Evolutionary conservation across 2,329 filamentous ascomycete species (phyloP).

Genomic region (Colletotrichum aenigma): DNA sequence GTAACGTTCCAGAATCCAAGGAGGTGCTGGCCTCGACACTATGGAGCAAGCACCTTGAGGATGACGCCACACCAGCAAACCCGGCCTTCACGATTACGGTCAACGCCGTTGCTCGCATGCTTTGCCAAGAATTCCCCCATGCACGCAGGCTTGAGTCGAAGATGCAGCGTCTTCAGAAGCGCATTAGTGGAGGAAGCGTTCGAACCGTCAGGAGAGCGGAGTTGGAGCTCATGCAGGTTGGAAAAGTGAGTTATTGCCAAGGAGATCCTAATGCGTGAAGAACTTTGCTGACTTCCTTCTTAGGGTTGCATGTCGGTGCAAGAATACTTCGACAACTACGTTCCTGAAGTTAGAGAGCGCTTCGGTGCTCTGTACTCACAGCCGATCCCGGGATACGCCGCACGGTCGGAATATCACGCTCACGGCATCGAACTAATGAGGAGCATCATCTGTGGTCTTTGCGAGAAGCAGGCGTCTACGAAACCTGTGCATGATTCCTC

Average conservation of each 20-base stretch:
- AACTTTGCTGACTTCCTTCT: constrained; percentile 17
- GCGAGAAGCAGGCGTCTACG: neutral
- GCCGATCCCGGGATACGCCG: constrained; percentile 12
- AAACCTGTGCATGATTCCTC: neutral
- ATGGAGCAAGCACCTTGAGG: constrained; percentile 43
- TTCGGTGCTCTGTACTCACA: constrained; percentile 47
- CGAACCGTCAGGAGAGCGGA: constrained; percentile 51
- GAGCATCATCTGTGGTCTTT: constrained; percentile 36
- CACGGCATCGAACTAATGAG: constrained; percentile 45
- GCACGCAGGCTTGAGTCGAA: constrained; percentile 32
- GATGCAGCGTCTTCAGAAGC: constrained; percentile 39
- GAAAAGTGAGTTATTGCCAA: constrained; percentile 44
- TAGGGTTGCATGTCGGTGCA: constrained; percentile 41
- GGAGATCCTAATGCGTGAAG: neutral
- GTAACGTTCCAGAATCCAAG: constrained; percentile 27
- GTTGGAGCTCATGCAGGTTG: constrained; percentile 54
- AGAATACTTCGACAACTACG: constrained; percentile 45
- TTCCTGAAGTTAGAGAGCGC: constrained; percentile 41
- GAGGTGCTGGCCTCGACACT: constrained; percentile 45
- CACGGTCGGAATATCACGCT: constrained; percentile 46
- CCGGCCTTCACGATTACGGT: constrained; percentile 39
- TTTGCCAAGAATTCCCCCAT: constrained; percentile 38
- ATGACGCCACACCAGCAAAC: constrained; percentile 26
- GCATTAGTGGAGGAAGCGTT: constrained; percentile 38
- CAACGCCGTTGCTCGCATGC: constrained; percentile 37